phyloP scores from a whole-genome alignment of 2,329 filamentous ascomycete genomes.

The Sporothrix euskadiensis region DNA sequence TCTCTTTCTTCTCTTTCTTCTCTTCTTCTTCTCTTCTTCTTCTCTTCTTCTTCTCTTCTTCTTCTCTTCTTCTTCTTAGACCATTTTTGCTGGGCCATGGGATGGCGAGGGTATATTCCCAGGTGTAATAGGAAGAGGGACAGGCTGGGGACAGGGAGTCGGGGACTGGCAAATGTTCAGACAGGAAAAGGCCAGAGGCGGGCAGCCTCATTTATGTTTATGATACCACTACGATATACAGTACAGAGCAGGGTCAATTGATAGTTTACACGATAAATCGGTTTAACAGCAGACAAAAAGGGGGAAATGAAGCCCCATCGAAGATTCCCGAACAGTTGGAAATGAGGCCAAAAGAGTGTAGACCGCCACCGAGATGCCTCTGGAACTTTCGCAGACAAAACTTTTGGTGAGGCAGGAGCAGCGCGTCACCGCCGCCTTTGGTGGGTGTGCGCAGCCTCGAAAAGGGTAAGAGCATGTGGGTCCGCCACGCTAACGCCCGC shows the following conservation, averaged over 20 bases:
- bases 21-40: background rate
- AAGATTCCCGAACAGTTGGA: slow-evolving; percentile 3
- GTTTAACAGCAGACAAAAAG: background rate
- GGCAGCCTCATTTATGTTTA: slow-evolving; percentile 19
- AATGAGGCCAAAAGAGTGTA: background rate
- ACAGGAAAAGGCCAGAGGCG: background rate
- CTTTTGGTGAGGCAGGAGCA: background rate
- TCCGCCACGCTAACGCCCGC: background rate
- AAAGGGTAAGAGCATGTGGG: background rate
- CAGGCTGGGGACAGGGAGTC: background rate
- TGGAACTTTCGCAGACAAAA: slow-evolving; percentile 24
- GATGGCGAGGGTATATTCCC: background rate
- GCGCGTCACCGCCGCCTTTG: slow-evolving; percentile 18
- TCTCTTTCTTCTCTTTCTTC: background rate
- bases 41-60: background rate
- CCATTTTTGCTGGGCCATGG: background rate
- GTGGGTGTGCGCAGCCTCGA: background rate
- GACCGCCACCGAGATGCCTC: slow-evolving; percentile 22
- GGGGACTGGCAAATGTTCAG: background rate
- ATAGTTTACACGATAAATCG: background rate
- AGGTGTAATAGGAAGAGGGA: background rate
- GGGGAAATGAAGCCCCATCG: background rate
- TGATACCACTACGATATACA: slow-evolving; percentile 25
- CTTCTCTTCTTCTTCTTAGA: background rate
- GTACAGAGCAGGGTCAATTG: slow-evolving; percentile 12